Evolutionary conservation across 331 rosid genomes (phyloP).

Genomic region (Pyracantha coccinea): DNA sequence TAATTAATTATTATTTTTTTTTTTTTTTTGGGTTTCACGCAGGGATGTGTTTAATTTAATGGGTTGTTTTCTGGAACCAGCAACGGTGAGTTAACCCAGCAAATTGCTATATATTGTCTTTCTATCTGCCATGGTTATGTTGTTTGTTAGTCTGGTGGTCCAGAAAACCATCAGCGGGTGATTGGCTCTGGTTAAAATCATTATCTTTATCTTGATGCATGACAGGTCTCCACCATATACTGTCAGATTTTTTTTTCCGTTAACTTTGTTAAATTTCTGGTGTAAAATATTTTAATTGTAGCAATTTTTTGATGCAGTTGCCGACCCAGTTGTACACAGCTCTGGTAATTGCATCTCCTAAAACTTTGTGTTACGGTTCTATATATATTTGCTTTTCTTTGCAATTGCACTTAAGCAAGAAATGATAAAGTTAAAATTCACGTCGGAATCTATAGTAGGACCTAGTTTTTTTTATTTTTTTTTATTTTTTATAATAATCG

Average conservation of each 20-base stretch:
- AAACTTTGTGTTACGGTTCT: neutral
- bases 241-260: neutral
- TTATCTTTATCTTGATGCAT: neutral
- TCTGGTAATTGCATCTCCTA: constrained; percentile 43
- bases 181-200: constrained; percentile 3
- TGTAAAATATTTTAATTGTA: neutral
- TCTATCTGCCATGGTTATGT: neutral
- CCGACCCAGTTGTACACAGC: constrained; percentile 95
- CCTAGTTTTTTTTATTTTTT: too few species aligned
- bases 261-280: neutral
- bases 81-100: constrained; percentile 57
- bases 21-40: constrained; percentile 11
- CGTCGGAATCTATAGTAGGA: neutral
- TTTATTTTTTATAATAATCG: too few species aligned
- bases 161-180: constrained; percentile 4
- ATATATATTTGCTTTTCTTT: neutral
- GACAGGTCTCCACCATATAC: neutral
- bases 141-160: constrained; percentile 22
- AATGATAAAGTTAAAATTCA: neutral
- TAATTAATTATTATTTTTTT: too few species aligned
- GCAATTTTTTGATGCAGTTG: constrained; percentile 47
- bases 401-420: neutral
- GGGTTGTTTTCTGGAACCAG: constrained; percentile 90
- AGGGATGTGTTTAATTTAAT: constrained; percentile 71
- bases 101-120: neutral